Base-by-base conservation (phyloP, 1,284 basidiomycete genomes). In the Ganoderma lucidum region DNA sequence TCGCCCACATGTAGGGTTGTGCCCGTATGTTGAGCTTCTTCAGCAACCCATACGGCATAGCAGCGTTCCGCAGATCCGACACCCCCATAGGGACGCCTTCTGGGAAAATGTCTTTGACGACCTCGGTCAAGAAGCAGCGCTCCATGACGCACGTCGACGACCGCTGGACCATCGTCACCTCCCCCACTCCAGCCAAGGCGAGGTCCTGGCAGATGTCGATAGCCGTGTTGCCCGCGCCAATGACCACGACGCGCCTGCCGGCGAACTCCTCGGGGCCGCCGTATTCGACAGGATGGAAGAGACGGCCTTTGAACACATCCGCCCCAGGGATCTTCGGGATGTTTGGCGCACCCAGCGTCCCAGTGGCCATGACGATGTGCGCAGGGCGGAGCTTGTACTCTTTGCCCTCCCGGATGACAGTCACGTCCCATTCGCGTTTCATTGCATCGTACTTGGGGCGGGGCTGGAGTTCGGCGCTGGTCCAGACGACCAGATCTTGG, bases 401-500 rank as follows among this genome's bases (percentile, higher is more conserved):
- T 6, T 75, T 74, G 0, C 82, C 84, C 48, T 83, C 76, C 12
- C 79, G 80, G 53, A 82, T 73, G 30, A 91, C 79, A 5, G 78
- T 82, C 12, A 91, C 84, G 45, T 81, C 75, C 91, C 89, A 92
- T 63, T 80, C 81, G 9, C 82, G 76, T 28, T 77, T 82, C 1
- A 73, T 70, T 6, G 77, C 69, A 71, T 89, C 83, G 74, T 81
- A 85, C 4, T 62, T 66, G 9, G 83, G 79, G 6, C 64, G 82
- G 79, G 73, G 72, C 65, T 70, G 39, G 30, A 85, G 66, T 72
- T 83, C 83, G 0, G 87, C 81, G 12, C 85, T 84, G 0, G 86
- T 87, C 90, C 91, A 92, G n/a, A 88, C 81, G 72, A 88, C 86
- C 53, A 92, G 75, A 70, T 92, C 89, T 73, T 92, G 83, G 1